Evolutionary conservation across 345 rosid genomes (phyloP), one percentile per base, ranked within the genome.

Genomic region (Gossypium stocksii): DNA sequence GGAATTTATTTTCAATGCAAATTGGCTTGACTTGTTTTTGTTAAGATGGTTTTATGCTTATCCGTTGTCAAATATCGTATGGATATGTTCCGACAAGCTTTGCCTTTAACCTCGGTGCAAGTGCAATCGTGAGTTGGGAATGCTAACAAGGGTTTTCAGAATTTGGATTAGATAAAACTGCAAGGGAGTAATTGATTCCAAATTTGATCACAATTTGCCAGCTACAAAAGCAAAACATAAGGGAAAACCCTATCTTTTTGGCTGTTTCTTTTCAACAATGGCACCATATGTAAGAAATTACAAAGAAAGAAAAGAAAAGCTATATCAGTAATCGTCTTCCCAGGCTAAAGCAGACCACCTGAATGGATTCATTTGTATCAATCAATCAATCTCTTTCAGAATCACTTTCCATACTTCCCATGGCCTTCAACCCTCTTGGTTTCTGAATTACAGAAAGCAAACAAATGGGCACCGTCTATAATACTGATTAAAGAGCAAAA

Each of bases 351-450:
- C 25, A 65, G 49, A 34, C 41, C 68, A 57, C 4, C 41, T 14
- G 70, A 8, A 65, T 49, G 22, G 27, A 64, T 67, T 46, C 49
- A 46, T 6, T 25, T 19, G 27, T 11, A 34, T 22, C 4, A 20
- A 57, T 22, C 29, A 22, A 9, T 73, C 68, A 51, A 13, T 29
- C 65, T 66, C 76, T 78, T 46, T 84, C 89, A 1, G 91, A 86
- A 65, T 88, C 91, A 74, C 86, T 88, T 80, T 84, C 91, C 87
- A 84, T 76, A 46, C 87, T 84, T 27, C 88, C 89, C 89, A 88
- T 88, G 19, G 87, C 91, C 85, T 88, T 88, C 83, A 88, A 73
- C 58, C 91, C 91, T 76, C 89, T 77, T 12, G 91, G 89, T 73
- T 80, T 85, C 88, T 88, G 80, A 81, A 77, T 67, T 15, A 57